Evolutionary conservation across 192 early-diverging fungal genomes (phyloP), one percentile per base, ranked within the genome.

Genomic region (Linnemannia zychae): DNA sequence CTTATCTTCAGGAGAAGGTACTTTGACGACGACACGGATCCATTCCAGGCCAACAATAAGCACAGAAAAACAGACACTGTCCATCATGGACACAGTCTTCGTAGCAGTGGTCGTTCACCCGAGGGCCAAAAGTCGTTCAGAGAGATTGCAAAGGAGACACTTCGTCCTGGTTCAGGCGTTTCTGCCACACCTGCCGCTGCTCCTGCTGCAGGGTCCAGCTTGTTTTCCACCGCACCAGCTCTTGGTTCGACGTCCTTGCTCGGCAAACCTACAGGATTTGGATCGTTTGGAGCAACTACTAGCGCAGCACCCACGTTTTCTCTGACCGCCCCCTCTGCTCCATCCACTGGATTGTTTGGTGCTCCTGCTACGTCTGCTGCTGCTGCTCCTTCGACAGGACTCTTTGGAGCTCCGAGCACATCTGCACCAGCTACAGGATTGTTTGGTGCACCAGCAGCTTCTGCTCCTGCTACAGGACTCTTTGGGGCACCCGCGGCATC

Each of bases 21-120:
- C 72, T 88, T 74, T 69, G 82, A 83, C 28, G 87, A 88, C 34
- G 82, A 88, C 0, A 31, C 77, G 18, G 81, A 88, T 47, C 87
- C 87, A 15, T 88, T 88, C 60, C 71, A 84, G 60, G 47, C 77
- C 13, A 78, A 46, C 37, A 78, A 17, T 44, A 84, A 84, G 47
- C 82, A 84, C 12, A 66, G 77, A 20, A 84, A 78, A 46, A 57
- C 72, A 22, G 76, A 84, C 20, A 67, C 20, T 18, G 20, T n/a
- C 18, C 57, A 63, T 22, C 69, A 71, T 22, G 44, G n/a, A 17
- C 77, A 79, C 7, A 49, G 52, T 22, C 77, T 79, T 16, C 52
- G 71, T 1, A 73, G 17, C 71, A 74, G 72, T 24, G 31, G 34
- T 2, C 72, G 78, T 1, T 28, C 68, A 2, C 33, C 38, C 7